A percentile compares a stretch with the other conserved stretches of the same genome.
Conservation (phyloP, 2,329 filamentous ascomycete genomes). For the Elsinoe necatrix region DNA sequence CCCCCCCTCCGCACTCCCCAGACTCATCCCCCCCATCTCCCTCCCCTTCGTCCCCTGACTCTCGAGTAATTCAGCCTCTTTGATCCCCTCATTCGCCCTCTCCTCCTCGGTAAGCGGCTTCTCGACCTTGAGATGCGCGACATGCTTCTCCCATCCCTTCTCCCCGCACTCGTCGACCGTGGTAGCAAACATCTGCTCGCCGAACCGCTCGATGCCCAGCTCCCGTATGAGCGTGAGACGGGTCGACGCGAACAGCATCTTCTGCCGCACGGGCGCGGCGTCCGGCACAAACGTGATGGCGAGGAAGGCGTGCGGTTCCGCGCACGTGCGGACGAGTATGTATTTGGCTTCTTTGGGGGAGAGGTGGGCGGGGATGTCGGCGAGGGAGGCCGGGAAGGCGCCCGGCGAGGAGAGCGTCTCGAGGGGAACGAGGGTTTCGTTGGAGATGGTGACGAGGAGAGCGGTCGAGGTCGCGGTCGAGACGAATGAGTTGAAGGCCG, state of each 20-base stretch:
- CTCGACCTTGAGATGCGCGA: slow-evolving; percentile 51
- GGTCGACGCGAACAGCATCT: slow-evolving; percentile 78
- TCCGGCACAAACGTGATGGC: slow-evolving; percentile 75
- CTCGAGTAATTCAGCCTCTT: slow-evolving; percentile 65
- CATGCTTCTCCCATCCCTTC: slow-evolving; percentile 63
- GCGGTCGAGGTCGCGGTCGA: slow-evolving; percentile 55
- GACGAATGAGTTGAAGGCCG: slow-evolving; percentile 63
- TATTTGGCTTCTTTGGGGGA: slow-evolving; percentile 61
- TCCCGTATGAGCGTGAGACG: slow-evolving; percentile 67
- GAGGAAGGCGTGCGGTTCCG: slow-evolving; percentile 41
- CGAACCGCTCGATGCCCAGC: slow-evolving; percentile 69
- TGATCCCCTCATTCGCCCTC: slow-evolving; percentile 60
- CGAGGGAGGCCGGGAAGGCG: slow-evolving; percentile 57
- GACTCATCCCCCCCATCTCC: slow-evolving; percentile 52
- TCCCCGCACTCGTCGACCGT: slow-evolving; percentile 59
- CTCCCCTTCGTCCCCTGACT: slow-evolving; percentile 58
- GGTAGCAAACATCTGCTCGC: slow-evolving; percentile 67
- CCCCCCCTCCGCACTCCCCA: slow-evolving; percentile 47
- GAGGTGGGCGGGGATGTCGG: slow-evolving; percentile 54
- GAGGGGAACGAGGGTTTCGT: slow-evolving; percentile 58
- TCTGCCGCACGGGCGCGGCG: slow-evolving; percentile 68
- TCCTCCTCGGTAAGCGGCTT: slow-evolving; percentile 76
- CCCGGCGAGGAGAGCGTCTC: slow-evolving; percentile 41
- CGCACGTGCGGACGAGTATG: slow-evolving; percentile 57
- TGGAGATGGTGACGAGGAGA: slow-evolving; percentile 61